Percentiles rank a stretch among this genome's conserved stretches.
These are phyloP conservation scores for Dryas drummondii DNA, from an alignment of 306 rosid genomes.

Conservation along the genomic window DNA sequence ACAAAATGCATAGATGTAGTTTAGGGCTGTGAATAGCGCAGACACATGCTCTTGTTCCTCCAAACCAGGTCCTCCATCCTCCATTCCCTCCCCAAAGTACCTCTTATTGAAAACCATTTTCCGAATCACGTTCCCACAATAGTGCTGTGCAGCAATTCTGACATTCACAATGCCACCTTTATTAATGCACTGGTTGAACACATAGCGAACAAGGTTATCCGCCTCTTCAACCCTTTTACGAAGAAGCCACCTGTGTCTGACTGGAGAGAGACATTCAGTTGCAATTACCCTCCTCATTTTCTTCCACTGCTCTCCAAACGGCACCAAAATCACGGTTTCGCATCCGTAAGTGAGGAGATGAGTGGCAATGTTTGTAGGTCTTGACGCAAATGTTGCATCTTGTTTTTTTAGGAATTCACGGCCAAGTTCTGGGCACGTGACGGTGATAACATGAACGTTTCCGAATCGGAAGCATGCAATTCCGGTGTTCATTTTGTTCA, in stretches of 20 bases:
- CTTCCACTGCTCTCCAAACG: conserved; percentile 11
- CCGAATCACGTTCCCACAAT: conserved; percentile 28
- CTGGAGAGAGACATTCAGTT: not conserved
- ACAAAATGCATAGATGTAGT: conserved; percentile 18
- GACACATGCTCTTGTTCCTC: conserved; percentile 32
- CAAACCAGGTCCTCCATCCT: conserved; percentile 37
- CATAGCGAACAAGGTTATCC: conserved; percentile 26
- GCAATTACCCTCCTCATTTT: not conserved
- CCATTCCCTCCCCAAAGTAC: conserved; percentile 37
- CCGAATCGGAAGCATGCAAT: conserved; percentile 44
- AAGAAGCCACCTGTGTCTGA: conserved; percentile 21
- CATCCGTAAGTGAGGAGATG: conserved; percentile 5
- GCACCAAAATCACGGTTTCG: not conserved
- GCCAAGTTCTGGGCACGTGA: conserved; percentile 25
- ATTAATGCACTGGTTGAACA: conserved; percentile 18
- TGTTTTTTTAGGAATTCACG: conserved; percentile 36
- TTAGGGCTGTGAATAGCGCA: conserved; percentile 18
- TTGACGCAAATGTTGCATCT: conserved; percentile 36
- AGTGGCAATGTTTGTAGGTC: conserved; percentile 22
- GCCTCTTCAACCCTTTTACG: conserved; percentile 39
- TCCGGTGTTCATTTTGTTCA: conserved; percentile 34
- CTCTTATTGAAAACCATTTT: conserved; percentile 25
- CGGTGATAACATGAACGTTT: conserved; percentile 33
- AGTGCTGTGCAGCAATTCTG: conserved; percentile 26
- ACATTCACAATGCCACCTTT: conserved; percentile 24